Percentiles rank a stretch among this genome's conserved stretches.
phyloP scores from a whole-genome alignment of 2,329 filamentous ascomycete genomes.

The Neoarthrinium moseri region DNA sequence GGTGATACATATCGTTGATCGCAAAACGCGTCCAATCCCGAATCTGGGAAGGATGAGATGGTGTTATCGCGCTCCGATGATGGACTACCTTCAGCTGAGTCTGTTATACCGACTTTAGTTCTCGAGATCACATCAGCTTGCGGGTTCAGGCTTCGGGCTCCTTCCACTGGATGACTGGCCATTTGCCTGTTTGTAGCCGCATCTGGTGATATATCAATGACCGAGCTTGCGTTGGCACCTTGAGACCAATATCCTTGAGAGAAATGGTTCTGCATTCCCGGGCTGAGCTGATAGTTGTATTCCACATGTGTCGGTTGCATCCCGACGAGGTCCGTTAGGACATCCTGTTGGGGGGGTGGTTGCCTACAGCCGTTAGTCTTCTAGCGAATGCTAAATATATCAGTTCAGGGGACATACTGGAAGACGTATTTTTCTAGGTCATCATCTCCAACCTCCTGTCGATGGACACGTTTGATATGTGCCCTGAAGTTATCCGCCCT shows the following conservation, averaged over 20 bases:
- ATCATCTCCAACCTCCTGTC: constrained; percentile 33
- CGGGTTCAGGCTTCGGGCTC: no score
- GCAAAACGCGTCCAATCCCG: background rate
- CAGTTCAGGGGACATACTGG: constrained; percentile 22
- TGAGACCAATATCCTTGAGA: constrained; percentile 9
- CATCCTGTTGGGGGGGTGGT: constrained; percentile 8
- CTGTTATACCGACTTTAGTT: no score
- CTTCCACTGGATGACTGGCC: no score
- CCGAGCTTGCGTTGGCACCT: background rate
- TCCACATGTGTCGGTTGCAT: constrained; percentile 6
- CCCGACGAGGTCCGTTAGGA: constrained; percentile 9
- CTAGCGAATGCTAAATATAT: no score
- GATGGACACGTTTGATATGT: constrained; percentile 72
- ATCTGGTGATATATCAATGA: background rate
- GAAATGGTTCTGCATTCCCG: constrained; percentile 8
- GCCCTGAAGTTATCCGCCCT: constrained; percentile 84
- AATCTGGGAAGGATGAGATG: background rate
- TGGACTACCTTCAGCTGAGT: no score
- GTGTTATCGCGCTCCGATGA: background rate
- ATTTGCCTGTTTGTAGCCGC: no score
- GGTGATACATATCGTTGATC: background rate
- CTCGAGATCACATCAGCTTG: no score
- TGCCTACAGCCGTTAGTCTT: background rate
- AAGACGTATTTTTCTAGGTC: constrained; percentile 34
- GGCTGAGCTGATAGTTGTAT: constrained; percentile 11